phyloP scores from a whole-genome alignment of 2,329 filamentous ascomycete genomes.

The Fusarium guadeloupense region DNA sequence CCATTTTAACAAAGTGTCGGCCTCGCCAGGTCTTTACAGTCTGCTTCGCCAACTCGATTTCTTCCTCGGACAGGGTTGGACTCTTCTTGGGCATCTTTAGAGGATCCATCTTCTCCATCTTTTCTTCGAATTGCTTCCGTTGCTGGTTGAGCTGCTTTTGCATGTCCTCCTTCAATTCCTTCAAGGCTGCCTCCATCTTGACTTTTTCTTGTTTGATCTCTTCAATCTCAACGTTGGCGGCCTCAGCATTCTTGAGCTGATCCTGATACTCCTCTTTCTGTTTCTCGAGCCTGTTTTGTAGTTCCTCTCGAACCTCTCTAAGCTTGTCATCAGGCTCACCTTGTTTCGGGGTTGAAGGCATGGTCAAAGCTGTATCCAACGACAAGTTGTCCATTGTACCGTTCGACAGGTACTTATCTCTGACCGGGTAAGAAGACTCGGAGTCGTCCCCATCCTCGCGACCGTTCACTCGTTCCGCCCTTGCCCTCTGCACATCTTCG shows the following conservation, averaged over 20 bases:
- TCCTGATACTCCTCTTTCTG: constrained; percentile 86
- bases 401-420: constrained; percentile 95
- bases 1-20: constrained; percentile 91
- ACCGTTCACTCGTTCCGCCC: constrained; percentile 76
- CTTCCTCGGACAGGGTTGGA: constrained; percentile 73
- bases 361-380: constrained; percentile 90
- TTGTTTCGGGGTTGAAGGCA: constrained; percentile 89
- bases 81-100: constrained; percentile 68
- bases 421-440: constrained; percentile 89
- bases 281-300: constrained; percentile 83
- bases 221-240: constrained; percentile 79
- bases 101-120: constrained; percentile 79
- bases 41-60: constrained; percentile 74
- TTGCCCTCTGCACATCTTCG: constrained; percentile 89
- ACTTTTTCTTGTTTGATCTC: constrained; percentile 84
- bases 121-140: constrained; percentile 83
- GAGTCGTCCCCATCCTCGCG: constrained; percentile 88
- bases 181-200: constrained; percentile 84
- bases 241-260: constrained; percentile 78
- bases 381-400: constrained; percentile 97
- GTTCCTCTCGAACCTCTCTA: constrained; percentile 78
- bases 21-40: constrained; percentile 80
- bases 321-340: constrained; percentile 79
- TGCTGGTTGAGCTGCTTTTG: constrained; percentile 85
- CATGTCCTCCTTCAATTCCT: constrained; percentile 85